phyloP scores from a whole-genome alignment of 352 stramenopile genomes.

The Phytophthora pinifolia region DNA sequence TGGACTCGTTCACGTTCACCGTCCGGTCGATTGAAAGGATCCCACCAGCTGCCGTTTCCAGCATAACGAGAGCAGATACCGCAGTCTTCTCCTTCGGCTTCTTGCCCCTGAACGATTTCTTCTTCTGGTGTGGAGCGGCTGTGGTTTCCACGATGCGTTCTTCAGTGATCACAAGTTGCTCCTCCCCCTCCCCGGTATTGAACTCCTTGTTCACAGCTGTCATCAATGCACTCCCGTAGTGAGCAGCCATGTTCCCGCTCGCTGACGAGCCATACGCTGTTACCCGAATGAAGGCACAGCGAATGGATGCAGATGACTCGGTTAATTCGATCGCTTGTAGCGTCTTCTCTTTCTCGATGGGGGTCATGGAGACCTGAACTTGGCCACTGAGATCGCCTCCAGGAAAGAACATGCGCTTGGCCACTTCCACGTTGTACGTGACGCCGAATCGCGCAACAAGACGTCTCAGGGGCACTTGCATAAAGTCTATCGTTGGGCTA shows the following conservation, averaged over 20 bases:
- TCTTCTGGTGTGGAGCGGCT: slow-evolving; percentile 6
- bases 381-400: slow-evolving; percentile 34
- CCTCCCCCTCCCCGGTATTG: not conserved
- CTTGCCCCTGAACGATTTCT: slow-evolving; percentile 11
- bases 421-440: slow-evolving; percentile 30
- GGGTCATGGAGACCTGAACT: slow-evolving; percentile 32
- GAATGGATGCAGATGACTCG: slow-evolving; percentile 29
- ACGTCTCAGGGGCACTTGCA: slow-evolving; percentile 39
- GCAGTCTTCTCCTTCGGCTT: slow-evolving; percentile 31
- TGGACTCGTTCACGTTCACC: slow-evolving; percentile 14
- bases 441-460: slow-evolving; percentile 54
- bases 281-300: slow-evolving; percentile 38
- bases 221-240: slow-evolving; percentile 39
- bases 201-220: slow-evolving; percentile 24
- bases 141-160: slow-evolving; percentile 41
- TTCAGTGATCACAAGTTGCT: slow-evolving; percentile 10
- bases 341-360: slow-evolving; percentile 18
- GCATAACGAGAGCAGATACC: slow-evolving; percentile 41
- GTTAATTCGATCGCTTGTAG: slow-evolving; percentile 45
- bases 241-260: slow-evolving; percentile 37
- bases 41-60: slow-evolving; percentile 43
- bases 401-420: slow-evolving; percentile 55
- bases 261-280: slow-evolving; percentile 44
- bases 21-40: slow-evolving; percentile 50
- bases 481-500: slow-evolving; percentile 67